These are phyloP conservation scores for Ophiosphaerella korrae DNA, from an alignment of 2,329 filamentous ascomycete species.

Conservation along the genomic window DNA sequence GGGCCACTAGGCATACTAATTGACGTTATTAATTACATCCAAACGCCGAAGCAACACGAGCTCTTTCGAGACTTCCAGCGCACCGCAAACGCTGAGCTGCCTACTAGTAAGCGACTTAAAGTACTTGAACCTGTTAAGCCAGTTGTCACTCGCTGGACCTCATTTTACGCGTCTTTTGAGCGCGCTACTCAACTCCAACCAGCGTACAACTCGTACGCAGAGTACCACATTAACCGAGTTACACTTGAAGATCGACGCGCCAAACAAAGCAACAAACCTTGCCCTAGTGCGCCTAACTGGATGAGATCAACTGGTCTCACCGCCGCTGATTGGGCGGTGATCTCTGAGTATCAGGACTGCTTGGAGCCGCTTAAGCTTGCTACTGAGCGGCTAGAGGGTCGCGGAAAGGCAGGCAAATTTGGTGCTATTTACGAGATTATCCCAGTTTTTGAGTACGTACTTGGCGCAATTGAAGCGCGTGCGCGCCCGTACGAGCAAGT, in stretches of 20 bases:
- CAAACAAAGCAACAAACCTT: neutral
- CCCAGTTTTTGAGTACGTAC: neutral
- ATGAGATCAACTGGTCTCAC: conserved; percentile 3
- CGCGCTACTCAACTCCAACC: neutral
- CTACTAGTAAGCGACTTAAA: neutral
- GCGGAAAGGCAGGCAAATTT: conserved; percentile 3
- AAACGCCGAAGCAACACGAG: conserved; percentile 2
- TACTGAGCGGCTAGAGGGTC: conserved; percentile 4
- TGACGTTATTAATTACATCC: conserved; percentile 3
- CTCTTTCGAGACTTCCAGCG: neutral
- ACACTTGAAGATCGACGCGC: neutral
- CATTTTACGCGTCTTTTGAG: neutral
- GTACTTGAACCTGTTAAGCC: conserved; percentile 1
- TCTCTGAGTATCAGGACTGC: conserved; percentile 2
- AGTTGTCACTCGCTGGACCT: neutral
- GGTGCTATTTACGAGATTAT: conserved; percentile 3
- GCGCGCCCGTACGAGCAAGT: neutral
- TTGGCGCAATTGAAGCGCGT: neutral
- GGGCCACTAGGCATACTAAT: neutral
- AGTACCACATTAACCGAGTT: conserved; percentile 1
- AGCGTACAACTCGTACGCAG: neutral
- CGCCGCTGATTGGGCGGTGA: conserved; percentile 2
- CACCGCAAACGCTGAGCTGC: neutral
- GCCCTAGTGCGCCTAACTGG: conserved; percentile 1
- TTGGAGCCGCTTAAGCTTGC: conserved; percentile 1